These are phyloP conservation scores for Wallacemonas sp. DNA, from an alignment of 208 protist species.

Conservation along the genomic window DNA sequence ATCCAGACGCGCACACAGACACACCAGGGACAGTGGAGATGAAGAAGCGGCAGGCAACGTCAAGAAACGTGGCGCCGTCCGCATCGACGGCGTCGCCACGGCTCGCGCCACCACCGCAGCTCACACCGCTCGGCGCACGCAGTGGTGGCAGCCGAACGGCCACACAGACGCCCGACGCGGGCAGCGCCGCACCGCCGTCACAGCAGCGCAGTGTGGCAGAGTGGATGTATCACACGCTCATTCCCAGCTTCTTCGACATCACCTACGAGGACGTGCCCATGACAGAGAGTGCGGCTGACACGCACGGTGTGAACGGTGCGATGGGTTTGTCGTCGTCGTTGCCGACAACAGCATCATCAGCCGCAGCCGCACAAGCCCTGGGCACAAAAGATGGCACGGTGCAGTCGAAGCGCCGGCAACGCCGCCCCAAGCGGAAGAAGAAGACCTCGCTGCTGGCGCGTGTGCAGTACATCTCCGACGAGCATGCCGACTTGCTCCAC, in stretches of 20 bases:
- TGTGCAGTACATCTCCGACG: neutral
- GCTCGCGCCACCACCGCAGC: neutral
- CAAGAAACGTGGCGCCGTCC: too few relatives aligned
- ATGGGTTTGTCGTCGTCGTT: too few relatives aligned
- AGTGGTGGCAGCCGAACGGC: neutral
- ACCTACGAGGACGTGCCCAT: constrained; percentile 21
- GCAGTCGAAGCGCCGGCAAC: neutral
- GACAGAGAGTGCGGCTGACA: neutral
- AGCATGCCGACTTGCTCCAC: neutral
- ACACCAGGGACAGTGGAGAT: too few relatives aligned
- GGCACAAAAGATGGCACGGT: neutral
- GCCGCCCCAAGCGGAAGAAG: constrained; percentile 4
- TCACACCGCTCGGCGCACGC: neutral
- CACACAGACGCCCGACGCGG: neutral
- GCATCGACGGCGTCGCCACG: neutral
- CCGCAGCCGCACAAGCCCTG: too few relatives aligned
- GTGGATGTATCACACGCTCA: constrained; percentile 38
- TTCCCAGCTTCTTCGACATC: constrained; percentile 39
- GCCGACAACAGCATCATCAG: neutral
- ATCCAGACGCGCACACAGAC: too few relatives aligned
- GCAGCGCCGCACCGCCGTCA: neutral
- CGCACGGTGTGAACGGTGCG: too few relatives aligned
- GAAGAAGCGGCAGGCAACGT: too few relatives aligned
- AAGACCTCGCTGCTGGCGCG: constrained; percentile 3
- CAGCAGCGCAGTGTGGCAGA: constrained; percentile 20